phyloP scores from a whole-genome alignment of 2,329 filamentous ascomycete genomes.

The Samsoniella hepiali region DNA sequence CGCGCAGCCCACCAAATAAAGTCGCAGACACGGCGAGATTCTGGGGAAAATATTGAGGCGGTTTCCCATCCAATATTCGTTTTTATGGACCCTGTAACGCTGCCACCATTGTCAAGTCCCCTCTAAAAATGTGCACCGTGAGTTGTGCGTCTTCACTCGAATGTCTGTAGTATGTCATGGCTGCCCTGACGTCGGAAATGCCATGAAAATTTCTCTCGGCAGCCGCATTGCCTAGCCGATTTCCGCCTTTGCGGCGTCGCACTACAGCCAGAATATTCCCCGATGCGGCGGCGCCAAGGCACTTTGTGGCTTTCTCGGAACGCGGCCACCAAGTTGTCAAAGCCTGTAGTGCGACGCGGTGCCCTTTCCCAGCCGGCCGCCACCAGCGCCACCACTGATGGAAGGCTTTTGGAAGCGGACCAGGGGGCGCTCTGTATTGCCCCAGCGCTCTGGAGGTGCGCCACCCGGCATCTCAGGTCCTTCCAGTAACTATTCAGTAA shows the following conservation, averaged over 20 bases:
- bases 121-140: neutral
- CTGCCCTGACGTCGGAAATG: neutral
- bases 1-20: slow-evolving; percentile 9
- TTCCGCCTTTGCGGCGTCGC: slow-evolving; percentile 1
- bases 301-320: slow-evolving; percentile 13
- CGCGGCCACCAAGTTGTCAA: neutral
- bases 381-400: slow-evolving; percentile 5
- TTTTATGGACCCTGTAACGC: neutral
- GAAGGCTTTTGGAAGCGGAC: slow-evolving; percentile 7
- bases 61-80: neutral
- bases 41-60: neutral
- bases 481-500: slow-evolving; percentile 1
- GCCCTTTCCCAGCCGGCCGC: slow-evolving; percentile 2
- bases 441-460: slow-evolving; percentile 9
- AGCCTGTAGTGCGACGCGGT: neutral
- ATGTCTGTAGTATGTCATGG: neutral
- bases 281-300: slow-evolving; percentile 9
- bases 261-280: slow-evolving; percentile 9
- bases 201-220: neutral
- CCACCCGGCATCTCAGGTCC: slow-evolving; percentile 6
- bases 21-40: slow-evolving; percentile 7
- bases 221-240: slow-evolving; percentile 12
- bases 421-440: neutral
- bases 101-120: neutral
- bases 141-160: neutral